Evolutionary conservation across 208 protist genomes (phyloP).

Genomic region (Wallacemonas sp.): DNA sequence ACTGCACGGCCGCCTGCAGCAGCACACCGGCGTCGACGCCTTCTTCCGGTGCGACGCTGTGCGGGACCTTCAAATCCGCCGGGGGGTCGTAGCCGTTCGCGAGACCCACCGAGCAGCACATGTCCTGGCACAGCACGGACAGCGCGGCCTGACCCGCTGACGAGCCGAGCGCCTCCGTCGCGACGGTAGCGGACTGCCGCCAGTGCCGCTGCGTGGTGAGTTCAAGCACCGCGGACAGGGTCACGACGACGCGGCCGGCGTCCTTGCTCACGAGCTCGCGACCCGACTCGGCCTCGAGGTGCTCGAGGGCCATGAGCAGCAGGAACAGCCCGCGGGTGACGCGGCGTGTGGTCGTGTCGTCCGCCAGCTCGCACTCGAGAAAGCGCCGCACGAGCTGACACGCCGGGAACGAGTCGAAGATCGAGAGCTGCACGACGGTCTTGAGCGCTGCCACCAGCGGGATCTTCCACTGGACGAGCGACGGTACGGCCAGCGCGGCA

Average conservation of each 20-base stretch:
- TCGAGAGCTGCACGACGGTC: slow-evolving; percentile 53
- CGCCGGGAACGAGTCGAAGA: slow-evolving; percentile 36
- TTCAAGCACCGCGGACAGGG: slow-evolving; percentile 31
- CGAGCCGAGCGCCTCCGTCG: slow-evolving; percentile 30
- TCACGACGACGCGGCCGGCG: slow-evolving; percentile 39
- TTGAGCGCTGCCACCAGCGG: slow-evolving; percentile 54
- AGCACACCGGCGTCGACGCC: slow-evolving; percentile 26
- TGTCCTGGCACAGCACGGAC: slow-evolving; percentile 47
- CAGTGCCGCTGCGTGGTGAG: slow-evolving; percentile 17
- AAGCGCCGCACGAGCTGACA: slow-evolving; percentile 57
- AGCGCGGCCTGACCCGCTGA: slow-evolving; percentile 49
- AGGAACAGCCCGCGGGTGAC: slow-evolving; percentile 49
- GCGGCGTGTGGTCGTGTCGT: slow-evolving; percentile 48
- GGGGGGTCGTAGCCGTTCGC: slow-evolving; percentile 55
- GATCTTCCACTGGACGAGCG: slow-evolving; percentile 54
- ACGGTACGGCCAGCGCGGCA: slow-evolving; percentile 12
- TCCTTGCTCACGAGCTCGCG: slow-evolving; percentile 28
- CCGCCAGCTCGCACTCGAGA: slow-evolving; percentile 49
- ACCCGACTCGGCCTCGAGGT: slow-evolving; percentile 35
- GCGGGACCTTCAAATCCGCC: slow-evolving; percentile 18
- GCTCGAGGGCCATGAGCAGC: slow-evolving; percentile 55
- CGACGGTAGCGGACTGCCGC: slow-evolving; percentile 24
- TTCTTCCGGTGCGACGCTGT: slow-evolving; percentile 13
- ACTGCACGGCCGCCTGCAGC: slow-evolving; percentile 30
- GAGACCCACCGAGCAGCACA: slow-evolving; percentile 36